Evolutionary conservation across 2,329 filamentous ascomycete genomes (phyloP).

Genomic region (Incumbomyces lentus): DNA sequence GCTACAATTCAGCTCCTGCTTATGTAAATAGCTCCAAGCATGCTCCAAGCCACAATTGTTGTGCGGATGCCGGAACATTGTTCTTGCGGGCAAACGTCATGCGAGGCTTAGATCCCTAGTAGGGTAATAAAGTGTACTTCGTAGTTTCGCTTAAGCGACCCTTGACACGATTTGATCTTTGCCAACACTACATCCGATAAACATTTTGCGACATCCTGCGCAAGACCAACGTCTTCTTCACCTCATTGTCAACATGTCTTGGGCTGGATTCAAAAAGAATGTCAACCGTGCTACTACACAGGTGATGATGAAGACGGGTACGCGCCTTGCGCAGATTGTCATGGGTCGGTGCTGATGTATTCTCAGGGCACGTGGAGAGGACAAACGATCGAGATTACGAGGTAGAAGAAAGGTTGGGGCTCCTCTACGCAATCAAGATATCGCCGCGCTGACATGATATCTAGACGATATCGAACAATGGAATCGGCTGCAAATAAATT

Average conservation of each 20-base stretch:
- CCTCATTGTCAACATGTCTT: slow-evolving; percentile 16
- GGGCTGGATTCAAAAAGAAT: slow-evolving; percentile 79
- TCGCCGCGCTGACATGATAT: slow-evolving; percentile 15
- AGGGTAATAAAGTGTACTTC: too few species aligned
- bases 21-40: too few species aligned
- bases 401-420: slow-evolving; percentile 71
- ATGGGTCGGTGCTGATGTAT: background rate
- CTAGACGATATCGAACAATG: slow-evolving; percentile 90
- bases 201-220: too few species aligned
- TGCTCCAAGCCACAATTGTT: too few species aligned
- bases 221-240: too few species aligned
- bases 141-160: too few species aligned
- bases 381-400: slow-evolving; percentile 98
- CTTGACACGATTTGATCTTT: too few species aligned
- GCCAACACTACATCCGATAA: too few species aligned
- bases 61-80: too few species aligned
- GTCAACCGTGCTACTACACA: slow-evolving; percentile 98
- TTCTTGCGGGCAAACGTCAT: too few species aligned
- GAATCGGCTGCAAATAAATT: slow-evolving; percentile 83
- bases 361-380: slow-evolving; percentile 81
- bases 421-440: background rate
- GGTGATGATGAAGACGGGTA: slow-evolving; percentile 99
- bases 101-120: too few species aligned
- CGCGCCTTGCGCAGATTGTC: slow-evolving; percentile 21
- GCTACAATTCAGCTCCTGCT: too few species aligned